Base-by-base conservation (phyloP, 2,329 filamentous ascomycete species). In the Pyrenochaeta sp. region DNA sequence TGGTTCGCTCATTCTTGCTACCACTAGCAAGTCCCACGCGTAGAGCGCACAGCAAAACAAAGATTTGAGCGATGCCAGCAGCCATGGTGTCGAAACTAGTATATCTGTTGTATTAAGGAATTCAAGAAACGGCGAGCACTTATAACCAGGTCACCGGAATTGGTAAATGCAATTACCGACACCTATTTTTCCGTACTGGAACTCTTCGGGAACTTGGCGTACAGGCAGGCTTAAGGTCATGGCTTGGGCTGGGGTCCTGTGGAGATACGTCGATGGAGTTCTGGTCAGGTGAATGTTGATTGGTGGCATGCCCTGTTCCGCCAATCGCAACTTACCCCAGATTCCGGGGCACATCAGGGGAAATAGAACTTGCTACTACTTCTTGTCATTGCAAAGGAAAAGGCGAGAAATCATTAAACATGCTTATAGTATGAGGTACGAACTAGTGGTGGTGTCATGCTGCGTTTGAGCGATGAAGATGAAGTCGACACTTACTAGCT, bases 1-100 rank as follows among this genome's bases (percentile, higher is more conserved):
- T 57, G 1, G 45, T 57, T 12, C 60, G 44, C 11, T 50, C 42
- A n/a, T 60, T 51, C 12, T 61, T 64, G 30, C 51, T 39, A 21
- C 29, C 35, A 23, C 49, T 51, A n/a, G 57, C 40, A 23, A 42
- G 7, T 9, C 4, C 23, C 40, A 18, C 23, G 27, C 23, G 30
- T 10, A 30, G n/a, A 31, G 23, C 2, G 21, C 17, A 21, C 6
- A 40, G 1, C 1, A 17, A 20, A 31, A 40, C 20, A 29, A 47
- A n/a, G 18, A 14, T 15, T 7, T 7, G 20, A 21, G 30, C n/a
- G 15, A 32, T 7, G 2, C n/a, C 20, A 14, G 11, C 21, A n/a
- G 10, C 45, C 45, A 45, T 45, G 4, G 15, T 45, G 29, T 45
- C 11, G 21, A 23, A 5, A 31, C 17, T 7, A 2, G 15, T 42